phyloP scores from a whole-genome alignment of 2,329 filamentous ascomycete genomes.

The Ploettnerulaceae sp. region DNA sequence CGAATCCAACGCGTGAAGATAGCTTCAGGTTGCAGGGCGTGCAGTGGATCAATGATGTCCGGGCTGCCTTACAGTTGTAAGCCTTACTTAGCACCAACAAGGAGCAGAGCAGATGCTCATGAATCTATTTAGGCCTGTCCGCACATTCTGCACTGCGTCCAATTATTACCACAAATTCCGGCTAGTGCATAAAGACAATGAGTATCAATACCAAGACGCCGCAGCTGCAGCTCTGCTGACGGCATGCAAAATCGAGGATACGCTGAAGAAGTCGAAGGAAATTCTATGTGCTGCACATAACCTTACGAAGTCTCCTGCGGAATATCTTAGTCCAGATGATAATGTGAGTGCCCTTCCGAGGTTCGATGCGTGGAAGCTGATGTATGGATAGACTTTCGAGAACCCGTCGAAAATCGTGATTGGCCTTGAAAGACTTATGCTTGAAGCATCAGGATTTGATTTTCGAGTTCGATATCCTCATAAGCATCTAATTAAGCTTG shows the following conservation, averaged over 20 bases:
- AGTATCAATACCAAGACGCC: slow-evolving; percentile 83
- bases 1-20: slow-evolving; percentile 75
- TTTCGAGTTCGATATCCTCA: slow-evolving; percentile 88
- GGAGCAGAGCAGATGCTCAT: slow-evolving; percentile 3
- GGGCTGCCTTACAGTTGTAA: slow-evolving; percentile 73
- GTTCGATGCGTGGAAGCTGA: background rate
- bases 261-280: slow-evolving; percentile 91
- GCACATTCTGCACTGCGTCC: slow-evolving; percentile 87
- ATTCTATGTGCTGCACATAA: slow-evolving; percentile 90
- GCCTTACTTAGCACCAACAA: slow-evolving; percentile 32
- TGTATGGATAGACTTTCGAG: slow-evolving; percentile 67
- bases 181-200: slow-evolving; percentile 74
- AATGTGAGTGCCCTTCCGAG: slow-evolving; percentile 49
- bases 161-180: slow-evolving; percentile 94
- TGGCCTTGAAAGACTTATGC: slow-evolving; percentile 83
- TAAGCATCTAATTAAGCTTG: slow-evolving; percentile 75
- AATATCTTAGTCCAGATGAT: slow-evolving; percentile 74
- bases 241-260: slow-evolving; percentile 97
- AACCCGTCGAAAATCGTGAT: slow-evolving; percentile 74
- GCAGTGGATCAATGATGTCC: slow-evolving; percentile 80
- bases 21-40: slow-evolving; percentile 78
- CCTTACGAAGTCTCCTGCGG: slow-evolving; percentile 57
- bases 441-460: slow-evolving; percentile 90
- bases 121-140: slow-evolving; percentile 66
- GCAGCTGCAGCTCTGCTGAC: slow-evolving; percentile 85